A percentile compares a stretch with the other conserved stretches of the same genome.
Evolutionary conservation across 1,284 basidiomycete genomes (phyloP).

Genomic region (Pyrrhoderma noxium): DNA sequence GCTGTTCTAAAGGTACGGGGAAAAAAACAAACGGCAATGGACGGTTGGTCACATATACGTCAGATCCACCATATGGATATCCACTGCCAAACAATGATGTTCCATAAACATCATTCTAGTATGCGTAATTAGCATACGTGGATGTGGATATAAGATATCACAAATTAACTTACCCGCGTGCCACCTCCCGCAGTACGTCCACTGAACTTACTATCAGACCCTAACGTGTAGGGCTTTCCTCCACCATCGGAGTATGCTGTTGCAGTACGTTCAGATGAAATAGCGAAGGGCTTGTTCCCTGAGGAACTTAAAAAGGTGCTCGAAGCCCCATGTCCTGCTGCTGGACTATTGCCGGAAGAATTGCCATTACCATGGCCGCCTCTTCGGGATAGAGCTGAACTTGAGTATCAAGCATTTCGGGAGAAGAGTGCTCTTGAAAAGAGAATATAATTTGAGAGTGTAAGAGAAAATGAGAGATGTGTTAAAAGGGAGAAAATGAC

Average conservation of each 20-base stretch:
- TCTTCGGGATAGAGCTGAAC: too few species aligned
- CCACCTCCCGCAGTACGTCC: slow-evolving; percentile 17
- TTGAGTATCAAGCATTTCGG: too few species aligned
- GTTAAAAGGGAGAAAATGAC: too few species aligned
- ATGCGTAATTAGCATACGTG: slow-evolving; percentile 1
- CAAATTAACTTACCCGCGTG: slow-evolving; percentile 3
- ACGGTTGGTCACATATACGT: slow-evolving; percentile 6
- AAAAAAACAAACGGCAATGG: slow-evolving; percentile 21
- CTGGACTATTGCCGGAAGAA: too few species aligned
- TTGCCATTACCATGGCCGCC: too few species aligned
- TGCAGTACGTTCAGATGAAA: background rate
- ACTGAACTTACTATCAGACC: slow-evolving; percentile 2
- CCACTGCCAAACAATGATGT: slow-evolving; percentile 17
- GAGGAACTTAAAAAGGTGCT: slow-evolving; percentile 5
- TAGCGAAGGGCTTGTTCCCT: background rate
- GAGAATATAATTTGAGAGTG: too few species aligned
- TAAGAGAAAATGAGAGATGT: too few species aligned
- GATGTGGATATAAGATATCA: background rate
- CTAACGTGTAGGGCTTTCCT: slow-evolving; percentile 10
- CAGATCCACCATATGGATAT: slow-evolving; percentile 16
- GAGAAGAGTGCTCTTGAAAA: too few species aligned
- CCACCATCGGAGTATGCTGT: slow-evolving; percentile 17
- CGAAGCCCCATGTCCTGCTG: too few species aligned
- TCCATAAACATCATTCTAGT: slow-evolving; percentile 14
- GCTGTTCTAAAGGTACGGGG: slow-evolving; percentile 19